phyloP scores from a whole-genome alignment of 2,329 filamentous ascomycete species.

The Xylaria sp. region DNA sequence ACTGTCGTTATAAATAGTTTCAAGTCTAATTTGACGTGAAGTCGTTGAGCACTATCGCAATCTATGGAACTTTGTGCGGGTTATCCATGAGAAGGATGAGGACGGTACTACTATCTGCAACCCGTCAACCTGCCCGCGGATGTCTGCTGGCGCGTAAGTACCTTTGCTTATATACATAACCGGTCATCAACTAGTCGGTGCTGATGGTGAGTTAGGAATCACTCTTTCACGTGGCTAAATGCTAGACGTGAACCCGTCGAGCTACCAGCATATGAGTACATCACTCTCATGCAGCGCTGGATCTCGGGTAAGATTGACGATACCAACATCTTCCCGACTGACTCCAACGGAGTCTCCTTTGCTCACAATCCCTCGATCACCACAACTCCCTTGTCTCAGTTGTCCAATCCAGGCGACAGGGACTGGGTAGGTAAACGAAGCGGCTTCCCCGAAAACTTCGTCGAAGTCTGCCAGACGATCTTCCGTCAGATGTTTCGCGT shows the following conservation, averaged over 20 bases:
- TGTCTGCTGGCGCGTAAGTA: conserved; percentile 92
- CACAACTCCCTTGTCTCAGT: conserved; percentile 69
- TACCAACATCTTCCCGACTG: conserved; percentile 88
- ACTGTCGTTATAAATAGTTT: neutral
- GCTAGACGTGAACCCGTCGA: conserved; percentile 87
- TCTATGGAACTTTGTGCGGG: conserved; percentile 87
- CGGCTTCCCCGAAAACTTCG: conserved; percentile 90
- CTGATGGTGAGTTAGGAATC: conserved; percentile 65
- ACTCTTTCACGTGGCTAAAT: conserved; percentile 97
- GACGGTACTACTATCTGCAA: conserved; percentile 85
- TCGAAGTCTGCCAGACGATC: conserved; percentile 90
- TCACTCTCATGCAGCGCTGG: conserved; percentile 96
- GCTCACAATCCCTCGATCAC: conserved; percentile 70
- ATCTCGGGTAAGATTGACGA: conserved; percentile 96
- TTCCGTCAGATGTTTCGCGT: conserved; percentile 99
- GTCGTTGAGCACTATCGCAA: conserved; percentile 94
- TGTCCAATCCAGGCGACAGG: conserved; percentile 69
- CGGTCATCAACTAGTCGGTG: neutral
- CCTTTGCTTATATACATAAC: neutral
- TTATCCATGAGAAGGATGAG: conserved; percentile 87
- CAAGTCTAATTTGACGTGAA: conserved; percentile 53
- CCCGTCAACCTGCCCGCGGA: conserved; percentile 82
- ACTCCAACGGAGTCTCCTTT: conserved; percentile 76
- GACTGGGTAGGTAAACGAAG: conserved; percentile 92
- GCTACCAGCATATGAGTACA: conserved; percentile 92